A percentile compares a stretch with the other conserved stretches of the same genome.
Evolutionary conservation across 1,284 basidiomycete species (phyloP).

Genomic region (Bjerkandera adusta): DNA sequence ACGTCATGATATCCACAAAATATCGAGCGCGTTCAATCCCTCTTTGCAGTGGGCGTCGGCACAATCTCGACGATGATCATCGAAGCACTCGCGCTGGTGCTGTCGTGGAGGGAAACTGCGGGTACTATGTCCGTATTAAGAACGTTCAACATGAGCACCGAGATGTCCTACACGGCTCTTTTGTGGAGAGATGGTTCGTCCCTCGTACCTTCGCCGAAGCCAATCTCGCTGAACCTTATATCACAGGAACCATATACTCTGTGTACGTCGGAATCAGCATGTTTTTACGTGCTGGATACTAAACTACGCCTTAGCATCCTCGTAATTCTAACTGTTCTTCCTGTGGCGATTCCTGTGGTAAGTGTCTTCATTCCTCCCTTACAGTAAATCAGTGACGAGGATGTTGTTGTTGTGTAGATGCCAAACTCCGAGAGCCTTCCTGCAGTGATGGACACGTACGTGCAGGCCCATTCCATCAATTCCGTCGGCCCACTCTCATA

Average conservation of each 20-base stretch:
- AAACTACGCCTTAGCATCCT: neutral
- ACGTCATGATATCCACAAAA: neutral
- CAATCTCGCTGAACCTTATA: neutral
- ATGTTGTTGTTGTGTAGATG: neutral
- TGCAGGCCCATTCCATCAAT: neutral
- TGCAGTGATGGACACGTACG: constrained; percentile 9
- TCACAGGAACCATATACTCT: constrained; percentile 12
- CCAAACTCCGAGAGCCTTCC: constrained; percentile 11
- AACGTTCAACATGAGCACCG: constrained; percentile 1
- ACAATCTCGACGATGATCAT: constrained; percentile 8
- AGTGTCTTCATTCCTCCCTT: neutral
- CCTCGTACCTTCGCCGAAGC: no score
- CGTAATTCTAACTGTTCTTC: constrained; percentile 2
- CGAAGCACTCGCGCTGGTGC: constrained; percentile 9
- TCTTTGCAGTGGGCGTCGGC: constrained; percentile 8
- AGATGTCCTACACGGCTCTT: neutral
- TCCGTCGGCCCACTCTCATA: neutral
- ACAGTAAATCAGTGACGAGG: neutral
- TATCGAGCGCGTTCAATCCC: neutral
- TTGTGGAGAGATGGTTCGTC: constrained; percentile 7
- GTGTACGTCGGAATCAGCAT: neutral
- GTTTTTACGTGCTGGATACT: neutral
- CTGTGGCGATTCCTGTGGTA: neutral
- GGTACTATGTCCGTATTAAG: neutral
- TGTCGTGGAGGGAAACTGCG: constrained; percentile 12